A percentile compares a stretch with the other conserved stretches of the same genome.
Evolutionary conservation across 2,329 filamentous ascomycete species (phyloP).

Genomic region (Neopestalotiopsis sp.): DNA sequence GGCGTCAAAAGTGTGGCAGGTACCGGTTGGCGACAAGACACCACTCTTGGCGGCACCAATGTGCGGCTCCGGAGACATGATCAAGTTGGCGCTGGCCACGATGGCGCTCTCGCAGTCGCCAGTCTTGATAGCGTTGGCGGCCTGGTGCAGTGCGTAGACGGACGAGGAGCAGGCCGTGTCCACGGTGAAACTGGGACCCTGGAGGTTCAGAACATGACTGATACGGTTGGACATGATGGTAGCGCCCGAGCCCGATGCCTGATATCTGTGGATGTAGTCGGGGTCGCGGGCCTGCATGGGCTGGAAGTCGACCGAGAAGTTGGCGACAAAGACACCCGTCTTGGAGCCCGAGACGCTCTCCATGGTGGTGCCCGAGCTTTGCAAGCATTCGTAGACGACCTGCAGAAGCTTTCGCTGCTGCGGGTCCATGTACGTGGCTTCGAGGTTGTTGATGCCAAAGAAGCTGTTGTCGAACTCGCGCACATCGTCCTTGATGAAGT

Average conservation of each 20-base stretch:
- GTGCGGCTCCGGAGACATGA: slow-evolving; percentile 28
- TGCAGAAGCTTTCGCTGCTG: slow-evolving; percentile 41
- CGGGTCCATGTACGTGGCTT: slow-evolving; percentile 35
- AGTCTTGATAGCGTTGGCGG: background rate
- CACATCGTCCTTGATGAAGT: slow-evolving; percentile 37
- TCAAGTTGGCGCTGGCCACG: slow-evolving; percentile 32
- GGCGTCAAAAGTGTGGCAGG: slow-evolving; percentile 46
- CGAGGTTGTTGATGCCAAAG: slow-evolving; percentile 35
- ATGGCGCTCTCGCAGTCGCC: slow-evolving; percentile 31
- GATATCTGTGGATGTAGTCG: slow-evolving; percentile 32
- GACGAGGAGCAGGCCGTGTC: slow-evolving; percentile 41
- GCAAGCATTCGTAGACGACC: slow-evolving; percentile 40
- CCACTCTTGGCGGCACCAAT: slow-evolving; percentile 26
- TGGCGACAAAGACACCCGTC: slow-evolving; percentile 32
- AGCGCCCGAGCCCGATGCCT: slow-evolving; percentile 30
- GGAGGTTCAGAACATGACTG: slow-evolving; percentile 39
- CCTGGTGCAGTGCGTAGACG: slow-evolving; percentile 19
- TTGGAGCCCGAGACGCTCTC: slow-evolving; percentile 16
- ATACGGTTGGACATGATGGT: slow-evolving; percentile 38
- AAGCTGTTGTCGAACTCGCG: slow-evolving; percentile 34
- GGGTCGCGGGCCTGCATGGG: slow-evolving; percentile 28
- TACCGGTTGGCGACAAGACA: slow-evolving; percentile 43
- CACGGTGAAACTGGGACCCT: slow-evolving; percentile 35
- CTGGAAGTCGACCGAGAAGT: slow-evolving; percentile 30
- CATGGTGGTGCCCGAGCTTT: slow-evolving; percentile 25